Conservation (phyloP, 441 rosid species). For the Codiaeum variegatum region DNA sequence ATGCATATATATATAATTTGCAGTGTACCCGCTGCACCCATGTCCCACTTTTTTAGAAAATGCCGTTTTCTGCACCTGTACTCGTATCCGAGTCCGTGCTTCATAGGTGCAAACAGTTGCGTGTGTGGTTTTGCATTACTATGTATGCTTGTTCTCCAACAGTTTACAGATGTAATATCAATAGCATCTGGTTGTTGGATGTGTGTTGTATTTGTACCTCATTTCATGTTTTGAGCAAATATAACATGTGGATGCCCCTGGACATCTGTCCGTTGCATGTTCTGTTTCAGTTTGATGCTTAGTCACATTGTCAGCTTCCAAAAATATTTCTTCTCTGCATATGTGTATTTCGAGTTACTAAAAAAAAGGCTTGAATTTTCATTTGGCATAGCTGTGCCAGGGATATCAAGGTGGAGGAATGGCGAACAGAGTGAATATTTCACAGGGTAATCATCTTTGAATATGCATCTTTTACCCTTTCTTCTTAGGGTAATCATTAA, state of each 20-base stretch:
- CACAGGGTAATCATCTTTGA: constrained; percentile 41
- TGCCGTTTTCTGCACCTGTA: too few species aligned
- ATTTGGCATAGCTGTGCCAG: constrained; percentile 32
- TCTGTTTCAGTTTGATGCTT: constrained; percentile 6
- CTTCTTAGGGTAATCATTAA: background rate
- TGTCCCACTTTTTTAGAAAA: too few species aligned
- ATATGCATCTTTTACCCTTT: constrained; percentile 2
- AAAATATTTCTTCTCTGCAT: constrained; percentile 4
- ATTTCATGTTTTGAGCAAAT: background rate
- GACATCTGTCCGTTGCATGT: background rate
- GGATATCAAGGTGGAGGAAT: constrained; percentile 33
- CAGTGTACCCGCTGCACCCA: too few species aligned
- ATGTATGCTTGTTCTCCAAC: background rate
- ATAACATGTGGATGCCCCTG: background rate
- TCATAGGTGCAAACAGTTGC: too few species aligned
- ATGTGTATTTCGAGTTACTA: background rate
- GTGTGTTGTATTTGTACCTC: background rate
- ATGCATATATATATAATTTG: too few species aligned
- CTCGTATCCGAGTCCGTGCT: too few species aligned
- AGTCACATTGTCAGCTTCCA: constrained; percentile 3
- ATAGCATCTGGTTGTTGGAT: background rate
- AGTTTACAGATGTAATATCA: background rate
- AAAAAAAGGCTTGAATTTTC: constrained; percentile 10
- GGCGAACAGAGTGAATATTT: constrained; percentile 29
- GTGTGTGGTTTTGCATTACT: background rate